Base-by-base conservation (phyloP, 2,329 filamentous ascomycete species). In the Hymenoscyphus occultus region DNA sequence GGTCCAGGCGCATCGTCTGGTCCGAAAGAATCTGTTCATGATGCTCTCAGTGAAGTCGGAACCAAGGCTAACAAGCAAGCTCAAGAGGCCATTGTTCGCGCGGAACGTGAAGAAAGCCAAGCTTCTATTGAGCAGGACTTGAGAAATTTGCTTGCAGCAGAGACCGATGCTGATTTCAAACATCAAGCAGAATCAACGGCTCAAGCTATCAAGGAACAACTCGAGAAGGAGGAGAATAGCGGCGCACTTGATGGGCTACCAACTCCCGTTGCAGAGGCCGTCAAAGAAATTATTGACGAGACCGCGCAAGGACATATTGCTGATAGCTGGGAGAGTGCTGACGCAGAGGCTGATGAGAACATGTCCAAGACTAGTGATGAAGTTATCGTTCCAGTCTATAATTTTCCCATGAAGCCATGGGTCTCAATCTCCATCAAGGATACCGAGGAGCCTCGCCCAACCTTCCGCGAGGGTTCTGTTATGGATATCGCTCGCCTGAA, bases 391-490 rank as follows among this genome's bases (percentile, higher is more conserved):
- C 89, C 86, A 75, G 93, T 98, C 58, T 95, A 91, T 81, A 96
- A 96, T 77, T 97, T 99, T 77, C 95, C 95, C 16, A 92, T 99
- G 89, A 92, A 90, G 77, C 95, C 95, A 3, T 99, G 96, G 83
- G 93, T 96, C 70, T 90, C 93, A 22, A 95, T 99, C 74, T 88
- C 86, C 13, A 85, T 98, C 72, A 82, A 86, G 75, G 80, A 82
- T 67, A 78, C 83, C 66, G 78, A 84, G 14, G 81, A 86, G 65
- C 77, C 82, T 32, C 84, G 85, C 16, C 83, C 89, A 3, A 79
- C 83, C 60, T 89, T 98, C 76, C 88, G 90, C 45, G 87, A 92
- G 64, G 90, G 94, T 70, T 85, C 89, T 56, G 88, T 97, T 72
- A 91, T 97, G 82, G 92, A 97, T 72, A 95, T 99, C 75, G 94